A percentile compares a stretch with the other conserved stretches of the same genome.
These are phyloP conservation scores for Debaryomycetaceae sp. DNA, from an alignment of 1,139 yeast genomes.

Conservation along the genomic window DNA sequence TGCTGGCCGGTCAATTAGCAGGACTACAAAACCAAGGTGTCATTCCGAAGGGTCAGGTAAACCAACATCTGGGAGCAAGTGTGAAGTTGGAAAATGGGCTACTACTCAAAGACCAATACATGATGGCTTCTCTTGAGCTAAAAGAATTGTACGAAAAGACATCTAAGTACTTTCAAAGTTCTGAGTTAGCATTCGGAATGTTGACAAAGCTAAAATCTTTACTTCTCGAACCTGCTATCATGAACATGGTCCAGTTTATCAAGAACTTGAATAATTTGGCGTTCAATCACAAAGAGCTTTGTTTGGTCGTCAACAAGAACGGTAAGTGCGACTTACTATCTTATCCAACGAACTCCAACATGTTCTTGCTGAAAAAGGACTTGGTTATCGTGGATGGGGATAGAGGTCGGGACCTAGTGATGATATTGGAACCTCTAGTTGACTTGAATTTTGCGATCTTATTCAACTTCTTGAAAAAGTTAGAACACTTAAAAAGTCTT, in stretches of 20 bases:
- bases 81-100: constrained; percentile 56
- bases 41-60: neutral
- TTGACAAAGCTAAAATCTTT: constrained; percentile 33
- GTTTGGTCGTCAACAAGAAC: constrained; percentile 53
- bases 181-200: constrained; percentile 28
- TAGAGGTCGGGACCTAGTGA: constrained; percentile 49
- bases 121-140: constrained; percentile 52
- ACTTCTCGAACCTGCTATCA: constrained; percentile 27
- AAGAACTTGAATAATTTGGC: constrained; percentile 42
- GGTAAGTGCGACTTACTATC: constrained; percentile 53
- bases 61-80: neutral
- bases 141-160: constrained; percentile 42
- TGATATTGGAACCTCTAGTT: constrained; percentile 46
- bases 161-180: constrained; percentile 46
- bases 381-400: constrained; percentile 51
- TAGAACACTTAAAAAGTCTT: constrained; percentile 75
- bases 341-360: constrained; percentile 45
- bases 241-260: constrained; percentile 37
- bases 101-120: constrained; percentile 46
- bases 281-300: constrained; percentile 40
- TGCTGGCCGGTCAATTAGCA: neutral
- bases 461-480: constrained; percentile 73
- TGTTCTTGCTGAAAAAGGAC: constrained; percentile 47
- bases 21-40: neutral
- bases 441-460: constrained; percentile 59